Conservation (phyloP, 805 yeast genomes). For the Myxozyma monticola region DNA sequence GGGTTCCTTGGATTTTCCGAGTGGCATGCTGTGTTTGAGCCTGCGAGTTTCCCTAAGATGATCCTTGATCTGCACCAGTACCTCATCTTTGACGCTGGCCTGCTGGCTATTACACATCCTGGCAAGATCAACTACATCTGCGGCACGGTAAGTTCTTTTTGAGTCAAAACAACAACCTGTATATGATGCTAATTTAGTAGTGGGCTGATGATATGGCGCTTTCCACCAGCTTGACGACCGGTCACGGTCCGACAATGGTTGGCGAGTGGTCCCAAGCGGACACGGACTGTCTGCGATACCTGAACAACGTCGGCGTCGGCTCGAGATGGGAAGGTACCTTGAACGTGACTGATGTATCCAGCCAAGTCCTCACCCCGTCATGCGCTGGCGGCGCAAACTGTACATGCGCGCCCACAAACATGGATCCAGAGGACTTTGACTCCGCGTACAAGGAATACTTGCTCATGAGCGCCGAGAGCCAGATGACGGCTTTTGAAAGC, state of each 20-base stretch:
- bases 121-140: slow-evolving; percentile 39
- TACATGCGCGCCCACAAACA: slow-evolving; percentile 43
- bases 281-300: slow-evolving; percentile 81
- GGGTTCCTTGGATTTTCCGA: slow-evolving; percentile 63
- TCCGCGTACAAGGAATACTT: slow-evolving; percentile 53
- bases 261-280: slow-evolving; percentile 89
- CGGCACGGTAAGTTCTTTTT: slow-evolving; percentile 36
- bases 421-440: slow-evolving; percentile 53
- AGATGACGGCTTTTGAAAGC: slow-evolving; percentile 70
- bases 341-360: slow-evolving; percentile 35
- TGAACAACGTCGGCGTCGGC: slow-evolving; percentile 78
- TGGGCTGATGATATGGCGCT: slow-evolving; percentile 55
- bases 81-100: slow-evolving; percentile 58
- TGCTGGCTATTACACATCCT: slow-evolving; percentile 36
- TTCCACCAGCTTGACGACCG: slow-evolving; percentile 54
- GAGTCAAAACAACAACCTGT: neutral
- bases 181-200: slow-evolving; percentile 31
- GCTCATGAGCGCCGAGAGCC: slow-evolving; percentile 74
- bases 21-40: slow-evolving; percentile 60
- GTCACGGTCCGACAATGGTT: slow-evolving; percentile 62
- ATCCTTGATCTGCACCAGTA: slow-evolving; percentile 84
- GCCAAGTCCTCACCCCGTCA: slow-evolving; percentile 31
- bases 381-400: slow-evolving; percentile 54
- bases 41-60: slow-evolving; percentile 55
- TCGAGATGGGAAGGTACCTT: slow-evolving; percentile 70